These are phyloP conservation scores for Epichloe brachyelytri DNA, from an alignment of 2,329 filamentous ascomycete species.

Conservation along the genomic window DNA sequence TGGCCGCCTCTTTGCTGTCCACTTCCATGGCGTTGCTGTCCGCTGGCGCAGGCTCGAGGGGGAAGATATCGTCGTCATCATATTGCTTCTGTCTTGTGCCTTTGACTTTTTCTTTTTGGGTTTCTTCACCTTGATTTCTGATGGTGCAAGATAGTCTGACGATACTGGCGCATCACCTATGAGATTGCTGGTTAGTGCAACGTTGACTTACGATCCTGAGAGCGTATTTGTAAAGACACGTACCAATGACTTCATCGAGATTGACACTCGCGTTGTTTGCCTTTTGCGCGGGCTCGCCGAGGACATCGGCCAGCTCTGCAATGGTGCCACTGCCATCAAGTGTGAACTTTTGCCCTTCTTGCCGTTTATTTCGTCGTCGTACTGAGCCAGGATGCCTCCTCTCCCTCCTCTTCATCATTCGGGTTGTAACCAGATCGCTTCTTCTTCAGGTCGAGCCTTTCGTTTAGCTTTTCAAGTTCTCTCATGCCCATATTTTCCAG, in stretches of 20 bases:
- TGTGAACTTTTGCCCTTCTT: constrained; percentile 85
- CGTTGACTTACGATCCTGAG: not conserved
- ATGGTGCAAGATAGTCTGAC: constrained; percentile 81
- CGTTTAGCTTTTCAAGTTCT: constrained; percentile 58
- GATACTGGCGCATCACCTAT: constrained; percentile 23
- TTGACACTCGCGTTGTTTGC: constrained; percentile 58
- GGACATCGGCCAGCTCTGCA: constrained; percentile 46
- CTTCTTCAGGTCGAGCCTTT: constrained; percentile 78
- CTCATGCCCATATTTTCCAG: constrained; percentile 64
- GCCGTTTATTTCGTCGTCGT: constrained; percentile 87
- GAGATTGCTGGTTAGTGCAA: not conserved
- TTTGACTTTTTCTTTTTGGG: constrained; percentile 84
- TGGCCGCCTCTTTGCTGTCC: constrained; percentile 40
- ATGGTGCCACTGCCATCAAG: constrained; percentile 65
- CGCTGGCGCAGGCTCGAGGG: constrained; percentile 22
- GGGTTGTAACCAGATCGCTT: constrained; percentile 83
- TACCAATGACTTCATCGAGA: constrained; percentile 61
- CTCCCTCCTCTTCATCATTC: constrained; percentile 54
- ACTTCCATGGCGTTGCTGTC: constrained; percentile 58
- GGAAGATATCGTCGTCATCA: constrained; percentile 50
- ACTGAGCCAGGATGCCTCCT: constrained; percentile 67
- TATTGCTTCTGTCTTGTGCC: constrained; percentile 55
- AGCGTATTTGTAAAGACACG: constrained; percentile 11
- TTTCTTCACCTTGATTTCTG: constrained; percentile 86
- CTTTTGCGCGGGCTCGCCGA: constrained; percentile 39